Evolutionary conservation across 805 yeast species (phyloP), one percentile per base, ranked within the genome.

Genomic region (Cyberlindnera japonica): DNA sequence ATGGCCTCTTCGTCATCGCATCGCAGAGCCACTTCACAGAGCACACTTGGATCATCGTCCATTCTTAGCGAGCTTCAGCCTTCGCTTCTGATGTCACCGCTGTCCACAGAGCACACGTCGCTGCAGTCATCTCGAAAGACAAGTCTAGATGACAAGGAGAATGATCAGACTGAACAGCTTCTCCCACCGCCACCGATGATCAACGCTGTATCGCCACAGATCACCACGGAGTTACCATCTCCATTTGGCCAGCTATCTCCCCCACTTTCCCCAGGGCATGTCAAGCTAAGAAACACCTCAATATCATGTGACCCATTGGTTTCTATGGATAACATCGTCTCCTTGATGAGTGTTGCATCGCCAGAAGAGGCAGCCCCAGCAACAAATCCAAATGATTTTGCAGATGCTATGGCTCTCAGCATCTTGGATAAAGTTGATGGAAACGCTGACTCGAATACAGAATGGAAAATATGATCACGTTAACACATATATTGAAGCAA

Each of bases 331-430:
- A 31, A 31, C 34, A 21, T 21, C 26, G 9, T 13, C 17, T 14
- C 11, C 10, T 9, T 21, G 5, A 21, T 32, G 35, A n/a, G 35
- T 11, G n/a, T n/a, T n/a, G n/a, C n/a, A n/a, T 6, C 25, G 18
- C 15, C 25, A n/a, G 20, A 11, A 8, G n/a, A 6, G 18, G 19
- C 30, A 27, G 14, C 18, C 7, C 30, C 30, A 25, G 10, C 36
- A 37, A 17, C 35, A 33, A 20, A 35, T 28, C 27, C 38, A 6
- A 44, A 51, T 28, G 59, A 51, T 37, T 41, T 47, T 25, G 59
- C 60, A 2, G 60, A 56, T 40, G 60, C 58, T 2, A 47, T 56
- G 52, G 60, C 60, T 2, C 20, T 44, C 19, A 56, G 59, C 21
- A 56, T 56, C 16, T 34, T 56, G 44, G 54, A 56, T 16, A 51